A percentile compares a stretch with the other conserved stretches of the same genome.
phyloP scores from a whole-genome alignment of 1,139 yeast species.

The Cylindricascospora bacillispora region DNA sequence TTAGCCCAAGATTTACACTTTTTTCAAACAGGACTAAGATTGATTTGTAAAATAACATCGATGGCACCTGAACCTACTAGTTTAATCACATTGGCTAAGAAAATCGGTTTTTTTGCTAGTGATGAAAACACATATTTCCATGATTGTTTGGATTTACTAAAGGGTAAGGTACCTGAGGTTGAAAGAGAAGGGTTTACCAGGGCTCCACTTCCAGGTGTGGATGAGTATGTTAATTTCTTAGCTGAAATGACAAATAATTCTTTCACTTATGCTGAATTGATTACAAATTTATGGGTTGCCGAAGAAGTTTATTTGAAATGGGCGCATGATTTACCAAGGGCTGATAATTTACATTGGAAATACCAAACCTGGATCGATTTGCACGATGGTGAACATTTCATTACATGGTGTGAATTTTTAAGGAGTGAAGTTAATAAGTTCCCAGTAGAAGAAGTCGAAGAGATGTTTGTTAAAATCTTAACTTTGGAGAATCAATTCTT shows the following conservation, averaged over 20 bases:
- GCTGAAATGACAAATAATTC: slow-evolving; percentile 24
- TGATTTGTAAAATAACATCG: slow-evolving; percentile 36
- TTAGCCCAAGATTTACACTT: slow-evolving; percentile 38
- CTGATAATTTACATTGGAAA: slow-evolving; percentile 31
- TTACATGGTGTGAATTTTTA: slow-evolving; percentile 36
- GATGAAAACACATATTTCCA: slow-evolving; percentile 39
- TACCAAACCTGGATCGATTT: slow-evolving; percentile 40
- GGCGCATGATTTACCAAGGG: slow-evolving; percentile 30
- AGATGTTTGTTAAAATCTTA: slow-evolving; percentile 28
- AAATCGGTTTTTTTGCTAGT: slow-evolving; percentile 37
- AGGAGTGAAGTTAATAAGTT: slow-evolving; percentile 34
- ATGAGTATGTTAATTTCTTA: slow-evolving; percentile 30
- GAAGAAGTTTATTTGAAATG: slow-evolving; percentile 41
- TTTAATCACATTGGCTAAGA: slow-evolving; percentile 33
- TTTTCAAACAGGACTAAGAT: slow-evolving; percentile 33
- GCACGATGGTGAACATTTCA: slow-evolving; percentile 37
- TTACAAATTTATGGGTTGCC: slow-evolving; percentile 36
- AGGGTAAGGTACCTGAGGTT: slow-evolving; percentile 8
- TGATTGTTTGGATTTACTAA: slow-evolving; percentile 27
- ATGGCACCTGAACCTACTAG: slow-evolving; percentile 31
- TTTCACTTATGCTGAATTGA: slow-evolving; percentile 32
- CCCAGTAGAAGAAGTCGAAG: slow-evolving; percentile 24
- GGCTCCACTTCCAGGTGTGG: slow-evolving; percentile 27
- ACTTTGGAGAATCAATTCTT: slow-evolving; percentile 35
- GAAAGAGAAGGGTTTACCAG: slow-evolving; percentile 16